A percentile compares a stretch with the other conserved stretches of the same genome.
These are phyloP conservation scores for Lojkania enalia DNA, from an alignment of 2,329 filamentous ascomycete genomes.

Conservation along the genomic window DNA sequence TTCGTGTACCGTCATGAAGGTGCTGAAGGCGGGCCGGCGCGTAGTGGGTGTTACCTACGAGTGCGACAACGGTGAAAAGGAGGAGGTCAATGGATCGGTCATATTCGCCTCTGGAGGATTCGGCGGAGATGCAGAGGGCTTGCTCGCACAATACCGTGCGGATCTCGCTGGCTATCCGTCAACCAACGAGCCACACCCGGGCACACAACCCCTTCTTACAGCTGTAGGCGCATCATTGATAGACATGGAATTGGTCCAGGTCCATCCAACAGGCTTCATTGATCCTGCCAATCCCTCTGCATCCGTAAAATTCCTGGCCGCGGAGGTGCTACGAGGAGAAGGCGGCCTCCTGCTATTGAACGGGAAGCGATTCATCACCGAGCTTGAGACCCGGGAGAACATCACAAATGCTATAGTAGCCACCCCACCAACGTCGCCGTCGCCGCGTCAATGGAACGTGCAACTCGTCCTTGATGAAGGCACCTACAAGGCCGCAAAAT, in stretches of 20 bases:
- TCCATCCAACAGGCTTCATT: conserved; percentile 68
- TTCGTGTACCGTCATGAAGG: conserved; percentile 56
- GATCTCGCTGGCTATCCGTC: conserved; percentile 64
- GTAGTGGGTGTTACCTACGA: conserved; percentile 60
- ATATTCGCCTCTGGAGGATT: conserved; percentile 66
- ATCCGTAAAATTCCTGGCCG: conserved; percentile 64
- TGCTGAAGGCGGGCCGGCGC: conserved; percentile 44
- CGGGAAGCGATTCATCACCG: conserved; percentile 64
- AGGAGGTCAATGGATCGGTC: conserved; percentile 56
- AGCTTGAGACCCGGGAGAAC: conserved; percentile 62
- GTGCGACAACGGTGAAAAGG: conserved; percentile 36
- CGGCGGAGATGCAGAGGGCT: conserved; percentile 61
- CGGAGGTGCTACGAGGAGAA: conserved; percentile 65
- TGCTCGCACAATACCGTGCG: conserved; percentile 60
- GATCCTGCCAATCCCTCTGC: conserved; percentile 54
- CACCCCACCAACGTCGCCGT: conserved; percentile 23
- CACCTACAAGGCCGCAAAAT: conserved; percentile 54
- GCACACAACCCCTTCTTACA: conserved; percentile 53
- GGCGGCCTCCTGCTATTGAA: conserved; percentile 59
- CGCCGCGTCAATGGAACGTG: conserved; percentile 60
- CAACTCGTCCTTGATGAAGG: conserved; percentile 64
- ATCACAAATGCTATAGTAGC: conserved; percentile 59
- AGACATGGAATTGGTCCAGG: conserved; percentile 59
- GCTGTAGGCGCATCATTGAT: conserved; percentile 46
- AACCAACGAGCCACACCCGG: conserved; percentile 63